phyloP scores from a whole-genome alignment of 176 grass and related monocot species.

The Bolboschoenus planiculmis region DNA sequence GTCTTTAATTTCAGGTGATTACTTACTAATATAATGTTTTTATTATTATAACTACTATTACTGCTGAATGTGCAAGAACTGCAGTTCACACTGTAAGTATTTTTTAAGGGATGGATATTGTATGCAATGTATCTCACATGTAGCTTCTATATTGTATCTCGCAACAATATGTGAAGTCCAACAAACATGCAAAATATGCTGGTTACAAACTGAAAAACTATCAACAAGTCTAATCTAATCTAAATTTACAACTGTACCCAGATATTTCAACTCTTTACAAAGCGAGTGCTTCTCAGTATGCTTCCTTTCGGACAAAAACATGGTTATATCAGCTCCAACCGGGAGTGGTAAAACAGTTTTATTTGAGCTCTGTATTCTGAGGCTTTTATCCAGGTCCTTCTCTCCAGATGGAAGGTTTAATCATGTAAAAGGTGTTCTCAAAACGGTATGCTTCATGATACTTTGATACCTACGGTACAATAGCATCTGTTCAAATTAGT shows the following conservation, averaged over 20 bases:
- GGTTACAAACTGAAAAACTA: not conserved
- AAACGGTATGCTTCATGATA: conserved; percentile 57
- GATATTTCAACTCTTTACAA: conserved; percentile 97
- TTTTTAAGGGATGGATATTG: no score
- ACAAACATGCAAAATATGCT: no score
- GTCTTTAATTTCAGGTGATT: conserved; percentile 77
- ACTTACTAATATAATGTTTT: not conserved
- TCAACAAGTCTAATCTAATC: not conserved
- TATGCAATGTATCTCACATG: no score
- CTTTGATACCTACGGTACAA: conserved; percentile 11
- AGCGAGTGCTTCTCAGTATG: conserved; percentile 78
- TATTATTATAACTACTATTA: not conserved
- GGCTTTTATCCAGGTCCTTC: conserved; percentile 79
- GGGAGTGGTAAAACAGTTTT: conserved; percentile 91
- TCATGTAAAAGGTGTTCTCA: conserved; percentile 62
- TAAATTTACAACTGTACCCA: conserved; percentile 28
- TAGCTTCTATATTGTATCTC: no score
- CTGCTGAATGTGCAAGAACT: not conserved
- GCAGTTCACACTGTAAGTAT: not conserved
- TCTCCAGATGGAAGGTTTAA: conserved; percentile 61
- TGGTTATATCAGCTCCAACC: conserved; percentile 94
- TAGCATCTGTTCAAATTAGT: not conserved
- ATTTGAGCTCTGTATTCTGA: conserved; percentile 89
- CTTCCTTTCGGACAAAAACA: conserved; percentile 77
- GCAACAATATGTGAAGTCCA: no score